Base-by-base conservation (phyloP, 768 basidiomycete genomes). In the Lactarius deliciosus region DNA sequence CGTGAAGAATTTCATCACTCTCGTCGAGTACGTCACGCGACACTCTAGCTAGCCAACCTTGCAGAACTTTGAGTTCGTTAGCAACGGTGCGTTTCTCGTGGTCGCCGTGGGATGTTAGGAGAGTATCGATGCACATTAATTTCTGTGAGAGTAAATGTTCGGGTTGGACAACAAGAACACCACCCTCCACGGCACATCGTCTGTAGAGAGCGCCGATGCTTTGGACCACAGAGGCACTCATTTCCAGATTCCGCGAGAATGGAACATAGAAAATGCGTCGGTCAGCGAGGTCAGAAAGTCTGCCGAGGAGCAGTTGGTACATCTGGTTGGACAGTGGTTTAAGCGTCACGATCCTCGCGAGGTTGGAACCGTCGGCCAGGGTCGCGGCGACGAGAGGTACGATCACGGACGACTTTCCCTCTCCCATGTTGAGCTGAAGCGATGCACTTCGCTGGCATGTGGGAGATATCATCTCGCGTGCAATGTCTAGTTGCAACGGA, bases 341-440 rank as follows among this genome's bases (percentile, higher is more conserved):
- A 18, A 84, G 75, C 18, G 82, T 80, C 8, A 86, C 74, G 40
- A 86, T 77, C 10, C 85, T 79, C 41, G 79, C 80, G 1, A 86
- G 74, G 32, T 74, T 78, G 2, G 75, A 20, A 1, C 81, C 78
- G 68, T 85, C 75, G 0, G 85, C 80, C 8, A 86, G 75, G 3
- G 71, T 70, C 5, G 77, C 69, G 0, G 76, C 75, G 1, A 77
- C 73, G 36, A 84, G 73, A 0, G 85, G 85, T 1, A 85, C 77
- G 22, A 86, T 86, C 3, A 83, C 82, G 3, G 79, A 77, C 15
- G 82, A 79, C 65, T 86, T 85, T 0, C 84, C 85, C 63, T 86
- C 84, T 1, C 84, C 84, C 84, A 86, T 86, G 57, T 86, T 84
- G n/a, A 85, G 78, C 47, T 85, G 84, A 36, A 82, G 73, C 3